These are phyloP conservation scores for Mycena olivaceomarginata DNA, from an alignment of 768 basidiomycete species.

Conservation along the genomic window DNA sequence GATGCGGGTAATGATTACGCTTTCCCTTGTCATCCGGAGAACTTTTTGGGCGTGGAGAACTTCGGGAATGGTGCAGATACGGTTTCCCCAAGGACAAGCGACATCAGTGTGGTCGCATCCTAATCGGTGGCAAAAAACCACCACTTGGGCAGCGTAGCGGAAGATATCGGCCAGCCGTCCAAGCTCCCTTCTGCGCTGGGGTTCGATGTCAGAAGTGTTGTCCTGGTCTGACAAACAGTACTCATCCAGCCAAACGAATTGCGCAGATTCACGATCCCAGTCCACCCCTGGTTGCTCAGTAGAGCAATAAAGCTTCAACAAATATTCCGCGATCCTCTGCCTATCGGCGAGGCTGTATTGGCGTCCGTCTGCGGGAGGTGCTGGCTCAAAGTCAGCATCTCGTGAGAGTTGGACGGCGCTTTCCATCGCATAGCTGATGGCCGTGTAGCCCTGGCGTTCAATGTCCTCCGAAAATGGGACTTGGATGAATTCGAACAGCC, in stretches of 20 bases:
- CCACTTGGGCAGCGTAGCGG: slow-evolving; percentile 39
- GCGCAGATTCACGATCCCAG: background rate
- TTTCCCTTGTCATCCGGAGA: slow-evolving; percentile 31
- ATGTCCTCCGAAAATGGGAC: background rate
- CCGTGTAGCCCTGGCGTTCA: background rate
- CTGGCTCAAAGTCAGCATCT: too few relatives aligned
- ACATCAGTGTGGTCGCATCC: slow-evolving; percentile 42
- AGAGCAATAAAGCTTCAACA: background rate
- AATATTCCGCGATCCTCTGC: background rate
- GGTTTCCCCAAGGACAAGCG: slow-evolving; percentile 42
- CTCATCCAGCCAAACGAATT: slow-evolving; percentile 22
- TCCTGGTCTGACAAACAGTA: background rate
- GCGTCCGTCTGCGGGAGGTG: background rate
- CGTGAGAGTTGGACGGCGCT: background rate
- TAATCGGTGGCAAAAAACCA: slow-evolving; percentile 42
- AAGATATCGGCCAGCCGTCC: slow-evolving; percentile 49
- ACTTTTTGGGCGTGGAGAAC: slow-evolving; percentile 44
- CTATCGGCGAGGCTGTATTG: background rate
- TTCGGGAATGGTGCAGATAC: slow-evolving; percentile 47
- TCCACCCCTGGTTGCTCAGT: background rate
- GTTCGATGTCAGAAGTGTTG: background rate
- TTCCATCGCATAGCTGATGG: background rate
- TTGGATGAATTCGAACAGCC: background rate
- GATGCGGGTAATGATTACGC: background rate
- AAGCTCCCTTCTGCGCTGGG: slow-evolving; percentile 42